Conservation (phyloP, 2,329 filamentous ascomycete species). For the Coniochaeta prunicola region DNA sequence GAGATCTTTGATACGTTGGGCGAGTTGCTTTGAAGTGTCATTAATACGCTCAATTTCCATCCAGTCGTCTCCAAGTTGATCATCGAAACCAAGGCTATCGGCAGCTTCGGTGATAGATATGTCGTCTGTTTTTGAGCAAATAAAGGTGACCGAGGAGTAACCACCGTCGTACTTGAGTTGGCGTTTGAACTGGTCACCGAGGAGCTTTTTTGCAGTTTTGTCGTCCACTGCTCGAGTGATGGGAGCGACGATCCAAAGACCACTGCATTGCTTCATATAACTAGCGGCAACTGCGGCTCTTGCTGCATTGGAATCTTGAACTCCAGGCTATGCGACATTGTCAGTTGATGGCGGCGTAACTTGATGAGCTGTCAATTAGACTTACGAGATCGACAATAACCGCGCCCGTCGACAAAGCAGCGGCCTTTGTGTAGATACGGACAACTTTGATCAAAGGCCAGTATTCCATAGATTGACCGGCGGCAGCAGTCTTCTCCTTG, state of each 20-base stretch:
- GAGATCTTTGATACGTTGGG: conserved; percentile 17
- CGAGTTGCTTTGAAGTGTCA: neutral
- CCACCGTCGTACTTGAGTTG: conserved; percentile 53
- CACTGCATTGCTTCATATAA: conserved; percentile 54
- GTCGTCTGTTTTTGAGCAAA: conserved; percentile 58
- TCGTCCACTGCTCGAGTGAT: conserved; percentile 55
- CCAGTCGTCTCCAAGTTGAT: conserved; percentile 9
- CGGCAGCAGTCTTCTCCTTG: conserved; percentile 35
- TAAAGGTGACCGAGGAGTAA: conserved; percentile 48
- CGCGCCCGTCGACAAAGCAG: conserved; percentile 26
- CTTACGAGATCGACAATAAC: conserved; percentile 37
- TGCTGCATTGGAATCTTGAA: conserved; percentile 54
- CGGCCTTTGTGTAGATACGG: conserved; percentile 27
- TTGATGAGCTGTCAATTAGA: neutral
- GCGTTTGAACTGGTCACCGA: conserved; percentile 49
- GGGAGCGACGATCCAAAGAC: conserved; percentile 55
- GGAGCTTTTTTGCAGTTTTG: conserved; percentile 46
- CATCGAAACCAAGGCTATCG: conserved; percentile 12
- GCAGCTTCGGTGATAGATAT: conserved; percentile 27
- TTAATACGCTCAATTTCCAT: conserved; percentile 2
- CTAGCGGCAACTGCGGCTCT: conserved; percentile 39
- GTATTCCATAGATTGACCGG: conserved; percentile 18
- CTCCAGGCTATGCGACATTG: conserved; percentile 34
- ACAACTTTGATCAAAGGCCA: conserved; percentile 51
- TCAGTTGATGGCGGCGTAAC: conserved; percentile 4